Evolutionary conservation across 495 filamentous ascomycete genomes (phyloP), one percentile per base, ranked within the genome.

Genomic region (Penicillium arizonense): DNA sequence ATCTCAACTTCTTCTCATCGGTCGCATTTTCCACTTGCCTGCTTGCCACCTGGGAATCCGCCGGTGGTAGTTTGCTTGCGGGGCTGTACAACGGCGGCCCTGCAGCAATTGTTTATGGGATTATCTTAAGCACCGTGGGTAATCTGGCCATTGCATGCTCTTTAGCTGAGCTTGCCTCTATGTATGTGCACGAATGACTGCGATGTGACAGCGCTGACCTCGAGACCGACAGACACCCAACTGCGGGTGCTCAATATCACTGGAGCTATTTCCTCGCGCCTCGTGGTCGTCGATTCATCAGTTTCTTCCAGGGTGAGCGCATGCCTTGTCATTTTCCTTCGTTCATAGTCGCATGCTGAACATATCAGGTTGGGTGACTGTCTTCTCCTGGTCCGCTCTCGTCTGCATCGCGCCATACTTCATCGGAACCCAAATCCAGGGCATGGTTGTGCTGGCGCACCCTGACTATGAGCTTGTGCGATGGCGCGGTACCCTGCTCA

Each of bases 401-500:
- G 76, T 81, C 18, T 67, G 71, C 5, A 67, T 73, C 34, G 70
- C 62, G 20, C 59, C 75, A 3, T 86, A 79, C 57, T 63, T 85
- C 20, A 72, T 75, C 11, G 80, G 65, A 11, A 77, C 66, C 26
- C 62, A 74, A 53, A 77, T 80, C 38, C 64, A 77, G 52, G 72
- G 73, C 36, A 64, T 82, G 42, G 58, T 78, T 36, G 59, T 75
- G 11, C 55, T 83, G 11, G 70, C 70, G 37, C 32, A 79, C 37
- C 68, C 74, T 2, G 44, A 56, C 3, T 82, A 79, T 56, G 62
- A 64, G 3, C 58, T 63, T 8, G 52, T 78, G 30, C 56, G 71
- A 11, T 80, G 74, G 65, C 77, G 78, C 13, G 73, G 74, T 20
- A 76, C 78, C 0, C 60, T 82, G n/a, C 59, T 82, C 23, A 71